A percentile compares a stretch with the other conserved stretches of the same genome.
Evolutionary conservation across 139 green algal species (phyloP).

Genomic region (Micromonas commoda): DNA sequence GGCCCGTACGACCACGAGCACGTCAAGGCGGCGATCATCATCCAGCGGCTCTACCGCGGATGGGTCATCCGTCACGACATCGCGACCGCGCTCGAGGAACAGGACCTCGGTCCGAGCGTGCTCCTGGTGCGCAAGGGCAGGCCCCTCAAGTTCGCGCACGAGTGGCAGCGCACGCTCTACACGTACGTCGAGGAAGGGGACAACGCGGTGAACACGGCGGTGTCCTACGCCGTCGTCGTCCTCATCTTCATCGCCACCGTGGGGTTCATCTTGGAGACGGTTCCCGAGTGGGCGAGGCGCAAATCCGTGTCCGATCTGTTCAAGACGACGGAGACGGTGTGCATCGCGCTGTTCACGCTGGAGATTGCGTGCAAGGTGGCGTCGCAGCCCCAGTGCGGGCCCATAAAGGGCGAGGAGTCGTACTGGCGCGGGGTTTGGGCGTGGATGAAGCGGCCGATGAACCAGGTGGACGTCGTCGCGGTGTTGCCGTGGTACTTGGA

Average conservation of each 20-base stretch:
- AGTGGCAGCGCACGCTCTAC: background rate
- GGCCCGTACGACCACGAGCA: too few species aligned
- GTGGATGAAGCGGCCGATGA: slow-evolving; percentile 19
- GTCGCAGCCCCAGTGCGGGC: background rate
- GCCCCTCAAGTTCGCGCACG: background rate
- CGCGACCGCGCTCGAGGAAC: too few species aligned
- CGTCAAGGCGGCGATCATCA: too few species aligned
- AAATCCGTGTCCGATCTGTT: background rate
- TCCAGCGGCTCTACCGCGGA: too few species aligned
- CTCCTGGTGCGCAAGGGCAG: background rate
- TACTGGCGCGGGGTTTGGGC: background rate
- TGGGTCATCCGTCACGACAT: too few species aligned
- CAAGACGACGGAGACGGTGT: slow-evolving; percentile 21
- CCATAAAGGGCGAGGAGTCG: background rate
- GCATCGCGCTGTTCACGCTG: slow-evolving; percentile 33
- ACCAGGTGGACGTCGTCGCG: slow-evolving; percentile 34
- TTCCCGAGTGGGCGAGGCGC: background rate
- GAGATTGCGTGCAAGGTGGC: slow-evolving; percentile 18
- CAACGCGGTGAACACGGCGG: background rate
- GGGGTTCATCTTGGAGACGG: slow-evolving; percentile 31
- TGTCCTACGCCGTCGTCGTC: background rate
- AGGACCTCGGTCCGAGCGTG: too few species aligned
- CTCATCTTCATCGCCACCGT: slow-evolving; percentile 31
- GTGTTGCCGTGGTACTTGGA: slow-evolving; percentile 37
- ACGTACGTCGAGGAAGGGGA: background rate